These are phyloP conservation scores for Trypanosomatidae sp. DNA, from an alignment of 208 protist genomes.

Conservation along the genomic window DNA sequence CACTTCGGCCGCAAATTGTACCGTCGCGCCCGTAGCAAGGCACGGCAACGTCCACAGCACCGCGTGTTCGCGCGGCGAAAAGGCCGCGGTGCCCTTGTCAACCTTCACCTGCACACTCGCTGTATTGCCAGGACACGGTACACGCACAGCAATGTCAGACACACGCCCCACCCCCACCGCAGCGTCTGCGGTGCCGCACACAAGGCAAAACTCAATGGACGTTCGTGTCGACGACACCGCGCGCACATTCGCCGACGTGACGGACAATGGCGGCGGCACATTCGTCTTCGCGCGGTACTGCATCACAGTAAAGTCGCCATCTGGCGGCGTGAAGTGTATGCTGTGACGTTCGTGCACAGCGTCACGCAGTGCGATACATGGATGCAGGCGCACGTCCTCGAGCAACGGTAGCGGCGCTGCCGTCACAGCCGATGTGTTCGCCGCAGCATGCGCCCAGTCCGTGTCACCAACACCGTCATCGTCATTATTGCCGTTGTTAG, in stretches of 20 bases:
- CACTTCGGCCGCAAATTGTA: constrained; percentile 84
- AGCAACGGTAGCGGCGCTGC: no score
- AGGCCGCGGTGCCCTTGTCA: constrained; percentile 81
- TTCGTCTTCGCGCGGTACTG: constrained; percentile 90
- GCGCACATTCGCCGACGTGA: constrained; percentile 79
- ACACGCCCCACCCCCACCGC: constrained; percentile 15
- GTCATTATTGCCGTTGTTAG: no score
- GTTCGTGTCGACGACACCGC: constrained; percentile 90
- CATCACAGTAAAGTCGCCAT: constrained; percentile 97
- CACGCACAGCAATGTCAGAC: constrained; percentile 58
- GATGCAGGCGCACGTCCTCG: no score
- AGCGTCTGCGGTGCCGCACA: constrained; percentile 25
- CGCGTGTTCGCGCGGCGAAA: constrained; percentile 71
- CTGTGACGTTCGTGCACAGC: no score
- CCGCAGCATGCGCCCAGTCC: no score
- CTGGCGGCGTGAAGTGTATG: constrained; percentile 91
- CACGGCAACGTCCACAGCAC: constrained; percentile 88
- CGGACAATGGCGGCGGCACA: constrained; percentile 87
- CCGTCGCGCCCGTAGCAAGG: constrained; percentile 71
- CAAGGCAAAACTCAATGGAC: constrained; percentile 72
- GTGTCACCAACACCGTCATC: no score
- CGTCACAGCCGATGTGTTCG: no score
- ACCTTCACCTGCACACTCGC: constrained; percentile 72
- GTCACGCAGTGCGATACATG: no score
- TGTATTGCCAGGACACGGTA: constrained; percentile 92